Percentiles rank a stretch among this genome's conserved stretches.
Conservation (phyloP, 352 stramenopile species). For the Pythium brassicae region DNA sequence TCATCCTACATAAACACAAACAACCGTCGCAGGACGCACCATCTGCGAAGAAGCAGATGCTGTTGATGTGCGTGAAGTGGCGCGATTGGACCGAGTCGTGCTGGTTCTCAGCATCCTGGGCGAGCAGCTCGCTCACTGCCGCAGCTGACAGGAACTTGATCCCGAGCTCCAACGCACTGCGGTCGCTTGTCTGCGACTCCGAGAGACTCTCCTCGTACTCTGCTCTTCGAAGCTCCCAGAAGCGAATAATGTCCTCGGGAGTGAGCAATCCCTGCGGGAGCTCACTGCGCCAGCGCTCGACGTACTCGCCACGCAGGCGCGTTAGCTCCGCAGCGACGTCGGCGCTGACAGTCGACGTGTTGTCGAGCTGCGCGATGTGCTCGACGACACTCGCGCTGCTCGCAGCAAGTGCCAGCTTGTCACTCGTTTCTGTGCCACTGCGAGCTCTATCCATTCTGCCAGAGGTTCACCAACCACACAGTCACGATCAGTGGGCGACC, state of each 20-base stretch:
- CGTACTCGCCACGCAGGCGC: slow-evolving; percentile 26
- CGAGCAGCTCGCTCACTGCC: slow-evolving; percentile 27
- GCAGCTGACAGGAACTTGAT: slow-evolving; percentile 35
- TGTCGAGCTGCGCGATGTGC: slow-evolving; percentile 21
- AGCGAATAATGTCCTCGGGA: slow-evolving; percentile 23
- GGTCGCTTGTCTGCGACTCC: not conserved
- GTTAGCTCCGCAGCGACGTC: slow-evolving; percentile 20
- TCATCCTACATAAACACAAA: no score
- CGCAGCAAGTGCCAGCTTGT: slow-evolving; percentile 10
- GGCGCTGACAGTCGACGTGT: slow-evolving; percentile 20
- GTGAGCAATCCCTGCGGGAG: slow-evolving; percentile 18
- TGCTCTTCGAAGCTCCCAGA: slow-evolving; percentile 28
- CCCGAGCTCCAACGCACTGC: slow-evolving; percentile 13
- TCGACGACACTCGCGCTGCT: slow-evolving; percentile 13
- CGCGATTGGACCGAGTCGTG: slow-evolving; percentile 4
- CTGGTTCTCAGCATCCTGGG: slow-evolving; percentile 10
- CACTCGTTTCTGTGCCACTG: slow-evolving; percentile 5
- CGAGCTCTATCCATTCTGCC: no score
- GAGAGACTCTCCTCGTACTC: slow-evolving; percentile 8
- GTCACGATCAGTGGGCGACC: not conserved
- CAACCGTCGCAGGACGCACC: slow-evolving; percentile 18
- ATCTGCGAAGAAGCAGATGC: slow-evolving; percentile 72
- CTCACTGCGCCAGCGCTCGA: slow-evolving; percentile 22
- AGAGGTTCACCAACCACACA: no score
- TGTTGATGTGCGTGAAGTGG: slow-evolving; percentile 51